phyloP scores from a whole-genome alignment of 2,329 filamentous ascomycete species.

The Alternaria ethzedia region DNA sequence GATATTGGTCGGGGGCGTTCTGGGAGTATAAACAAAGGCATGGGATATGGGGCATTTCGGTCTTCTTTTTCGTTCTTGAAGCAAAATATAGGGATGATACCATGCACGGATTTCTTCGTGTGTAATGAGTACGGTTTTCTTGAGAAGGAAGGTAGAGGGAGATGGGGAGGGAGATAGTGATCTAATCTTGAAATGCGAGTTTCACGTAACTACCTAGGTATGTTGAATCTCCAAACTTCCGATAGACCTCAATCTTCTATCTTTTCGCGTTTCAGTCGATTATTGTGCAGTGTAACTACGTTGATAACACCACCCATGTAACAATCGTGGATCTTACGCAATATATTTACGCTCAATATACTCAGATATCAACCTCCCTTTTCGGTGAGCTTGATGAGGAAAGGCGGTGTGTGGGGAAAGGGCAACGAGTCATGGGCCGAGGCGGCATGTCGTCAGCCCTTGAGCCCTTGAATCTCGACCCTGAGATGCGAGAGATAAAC shows the following conservation, averaged over 20 bases:
- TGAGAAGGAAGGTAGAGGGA: too few species aligned
- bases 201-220: too few species aligned
- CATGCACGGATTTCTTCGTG: neutral
- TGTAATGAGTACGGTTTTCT: neutral
- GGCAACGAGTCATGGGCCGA: slow-evolving; percentile 16
- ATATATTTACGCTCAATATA: too few species aligned
- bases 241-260: neutral
- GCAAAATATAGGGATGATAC: neutral
- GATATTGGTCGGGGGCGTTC: neutral
- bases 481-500: slow-evolving; percentile 2
- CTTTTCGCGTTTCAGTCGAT: neutral
- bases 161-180: neutral
- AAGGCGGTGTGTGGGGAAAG: slow-evolving; percentile 5
- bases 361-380: neutral
- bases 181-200: neutral
- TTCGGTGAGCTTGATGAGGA: neutral
- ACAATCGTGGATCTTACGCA: neutral
- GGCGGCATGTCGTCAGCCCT: slow-evolving; percentile 27
- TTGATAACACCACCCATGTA: neutral
- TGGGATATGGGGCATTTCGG: neutral
- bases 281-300: neutral
- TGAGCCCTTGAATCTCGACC: slow-evolving; percentile 9
- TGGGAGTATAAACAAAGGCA: neutral
- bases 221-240: neutral
- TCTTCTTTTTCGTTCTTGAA: neutral